Base-by-base conservation (phyloP, 306 rosid species). In the Gynostemma pentaphyllum region DNA sequence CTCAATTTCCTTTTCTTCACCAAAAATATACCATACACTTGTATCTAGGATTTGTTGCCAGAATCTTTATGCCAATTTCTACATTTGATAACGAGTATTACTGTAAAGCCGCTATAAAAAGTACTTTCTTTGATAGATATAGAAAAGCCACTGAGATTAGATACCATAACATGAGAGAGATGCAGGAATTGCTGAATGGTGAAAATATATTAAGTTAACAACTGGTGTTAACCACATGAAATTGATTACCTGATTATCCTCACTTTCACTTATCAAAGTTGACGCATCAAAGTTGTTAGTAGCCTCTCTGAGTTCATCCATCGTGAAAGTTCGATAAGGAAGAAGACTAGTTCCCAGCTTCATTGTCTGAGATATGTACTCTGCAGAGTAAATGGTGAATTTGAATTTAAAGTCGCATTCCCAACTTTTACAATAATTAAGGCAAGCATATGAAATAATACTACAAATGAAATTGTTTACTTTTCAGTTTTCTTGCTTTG, bases 261-360 rank as follows among this genome's bases (percentile, higher is more conserved):
- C 68, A n/a, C 75, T 81, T 72, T 86, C 90, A 52, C 78, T 82
- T 44, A 88, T 72, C 55, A 82, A 64, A 70, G 83, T 64, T 36
- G 96, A 86, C 66, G 34, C 77, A 55, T 82, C 87, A 76, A 92
- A 92, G 75, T 88, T 79, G 70, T 77, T 76, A 30, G 99, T 86
- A 54, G 96, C 94, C 73, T 92, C 99, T 76, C 72, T 81, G 15
- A 92, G 89, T 67, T 92, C 96, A 24, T 86, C 99, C 80, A 92
- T 74, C 53, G 88, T 60, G 65, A 86, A 92, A 15, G 88, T 88
- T 83, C 90, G 81, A 68, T 92, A 88, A 68, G 96, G 77, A 72
- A 95, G 88, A 81, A 88, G 78, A 54, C 86, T 68, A 41, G 95
- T 70, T 50, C 98, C 99, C 81, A 88, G 74, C 82, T 86, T 92